These are phyloP conservation scores for Saccharomyces hybrid DNA, from an alignment of 1,139 yeast genomes.

Conservation along the genomic window DNA sequence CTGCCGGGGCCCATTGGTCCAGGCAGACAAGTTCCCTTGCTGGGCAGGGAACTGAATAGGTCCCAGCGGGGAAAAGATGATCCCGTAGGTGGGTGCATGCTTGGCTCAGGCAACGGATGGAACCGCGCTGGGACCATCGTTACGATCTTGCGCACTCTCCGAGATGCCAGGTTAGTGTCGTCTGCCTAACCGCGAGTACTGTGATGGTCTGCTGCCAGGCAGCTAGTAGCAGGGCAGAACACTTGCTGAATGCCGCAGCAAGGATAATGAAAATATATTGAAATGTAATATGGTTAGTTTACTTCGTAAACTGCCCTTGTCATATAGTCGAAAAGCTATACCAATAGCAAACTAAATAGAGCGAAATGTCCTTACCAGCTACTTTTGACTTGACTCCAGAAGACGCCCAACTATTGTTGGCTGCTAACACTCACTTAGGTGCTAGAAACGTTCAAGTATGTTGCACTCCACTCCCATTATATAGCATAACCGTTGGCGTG, in stretches of 20 bases:
- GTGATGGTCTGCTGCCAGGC: background rate
- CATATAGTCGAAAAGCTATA: background rate
- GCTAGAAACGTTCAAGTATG: constrained; percentile 98
- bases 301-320: constrained; percentile 1
- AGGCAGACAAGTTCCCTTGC: background rate
- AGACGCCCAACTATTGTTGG: constrained; percentile 98
- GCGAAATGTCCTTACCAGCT: constrained; percentile 75
- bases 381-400: constrained; percentile 90
- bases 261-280: background rate
- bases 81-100: background rate
- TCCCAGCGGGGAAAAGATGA: background rate
- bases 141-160: background rate
- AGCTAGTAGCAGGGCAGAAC: background rate
- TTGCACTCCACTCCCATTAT: constrained; percentile 17
- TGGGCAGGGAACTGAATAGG: background rate
- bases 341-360: constrained; percentile 20
- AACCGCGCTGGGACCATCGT: background rate
- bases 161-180: background rate
- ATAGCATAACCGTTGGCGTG: background rate
- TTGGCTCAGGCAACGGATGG: background rate
- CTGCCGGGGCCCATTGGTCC: background rate
- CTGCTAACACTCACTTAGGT: constrained; percentile 99
- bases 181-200: background rate
- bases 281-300: background rate
- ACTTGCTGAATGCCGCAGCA: background rate